Conservation (phyloP, 495 filamentous ascomycete species). For the Copromyces sp. region DNA sequence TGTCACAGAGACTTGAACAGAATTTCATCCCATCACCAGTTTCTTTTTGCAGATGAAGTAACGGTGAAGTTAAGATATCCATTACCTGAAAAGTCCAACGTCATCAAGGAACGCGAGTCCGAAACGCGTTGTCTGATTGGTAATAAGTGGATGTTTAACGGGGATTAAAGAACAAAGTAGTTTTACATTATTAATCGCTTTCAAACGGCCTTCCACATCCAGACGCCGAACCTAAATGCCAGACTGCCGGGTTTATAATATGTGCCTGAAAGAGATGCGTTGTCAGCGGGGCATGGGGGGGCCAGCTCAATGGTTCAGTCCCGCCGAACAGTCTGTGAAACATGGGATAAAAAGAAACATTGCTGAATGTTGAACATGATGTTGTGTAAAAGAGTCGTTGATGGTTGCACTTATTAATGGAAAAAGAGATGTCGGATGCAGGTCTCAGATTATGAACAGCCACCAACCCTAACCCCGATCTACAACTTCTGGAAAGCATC, state of each 20-base stretch:
- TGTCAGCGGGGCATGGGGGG: not conserved
- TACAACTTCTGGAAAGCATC: not conserved
- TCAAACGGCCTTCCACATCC: not conserved
- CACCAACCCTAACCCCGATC: not conserved
- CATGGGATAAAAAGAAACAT: not conserved
- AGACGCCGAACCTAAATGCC: not conserved
- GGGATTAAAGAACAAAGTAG: not conserved
- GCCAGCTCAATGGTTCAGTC: not conserved
- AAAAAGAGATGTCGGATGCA: not conserved
- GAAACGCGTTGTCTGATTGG: not conserved
- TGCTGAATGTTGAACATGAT: not conserved
- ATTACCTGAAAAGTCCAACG: not conserved
- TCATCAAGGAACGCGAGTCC: not conserved
- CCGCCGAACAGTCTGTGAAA: not conserved
- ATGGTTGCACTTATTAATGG: not conserved
- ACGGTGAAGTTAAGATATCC: not conserved
- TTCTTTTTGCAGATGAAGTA: not conserved
- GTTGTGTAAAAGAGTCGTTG: not conserved
- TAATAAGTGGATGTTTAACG: not conserved
- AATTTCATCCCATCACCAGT: not conserved
- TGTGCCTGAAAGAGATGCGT: not conserved
- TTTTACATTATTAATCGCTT: constrained; percentile 1
- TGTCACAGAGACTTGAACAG: not conserved
- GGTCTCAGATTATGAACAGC: not conserved
- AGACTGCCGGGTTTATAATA: not conserved